Conservation (phyloP, 352 stramenopile species). For the Globisporangium alternatum region DNA sequence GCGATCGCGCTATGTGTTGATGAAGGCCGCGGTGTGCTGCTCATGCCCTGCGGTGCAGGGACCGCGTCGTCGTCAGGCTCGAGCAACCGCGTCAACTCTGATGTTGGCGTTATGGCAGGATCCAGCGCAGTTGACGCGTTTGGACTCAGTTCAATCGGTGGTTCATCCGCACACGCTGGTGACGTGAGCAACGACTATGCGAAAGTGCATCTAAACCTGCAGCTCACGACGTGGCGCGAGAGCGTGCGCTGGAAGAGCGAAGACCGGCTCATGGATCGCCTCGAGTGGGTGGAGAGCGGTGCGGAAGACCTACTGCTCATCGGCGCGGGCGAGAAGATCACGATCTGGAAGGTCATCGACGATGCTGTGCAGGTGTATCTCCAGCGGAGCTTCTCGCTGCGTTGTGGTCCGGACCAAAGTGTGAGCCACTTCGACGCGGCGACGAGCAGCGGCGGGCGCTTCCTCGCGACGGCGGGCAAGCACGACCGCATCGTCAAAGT, state of each 20-base stretch:
- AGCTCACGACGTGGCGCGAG: conserved; percentile 65
- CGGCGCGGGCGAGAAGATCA: conserved; percentile 64
- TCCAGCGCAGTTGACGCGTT: conserved; percentile 1
- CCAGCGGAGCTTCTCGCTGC: conserved; percentile 60
- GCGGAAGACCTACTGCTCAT: conserved; percentile 70
- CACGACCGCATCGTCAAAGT: conserved; percentile 78
- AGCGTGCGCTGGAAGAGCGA: conserved; percentile 71
- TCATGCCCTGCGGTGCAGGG: conserved; percentile 33
- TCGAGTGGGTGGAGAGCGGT: conserved; percentile 72
- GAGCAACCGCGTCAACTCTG: neutral
- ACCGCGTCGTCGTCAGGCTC: neutral
- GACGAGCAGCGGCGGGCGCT: conserved; percentile 45
- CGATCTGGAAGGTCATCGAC: conserved; percentile 81
- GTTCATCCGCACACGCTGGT: neutral
- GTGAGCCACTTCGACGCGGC: conserved; percentile 57
- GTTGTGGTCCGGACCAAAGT: conserved; percentile 10
- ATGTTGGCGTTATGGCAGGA: conserved; percentile 9
- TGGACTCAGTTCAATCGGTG: neutral
- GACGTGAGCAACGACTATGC: conserved; percentile 43
- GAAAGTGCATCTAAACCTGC: conserved; percentile 68
- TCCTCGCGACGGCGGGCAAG: conserved; percentile 49
- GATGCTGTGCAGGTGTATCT: conserved; percentile 78
- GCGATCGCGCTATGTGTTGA: conserved; percentile 61
- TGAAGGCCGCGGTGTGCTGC: conserved; percentile 57
- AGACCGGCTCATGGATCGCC: conserved; percentile 50